A percentile compares a stretch with the other conserved stretches of the same genome.
Evolutionary conservation across 1,284 basidiomycete species (phyloP).

Genomic region (Leccinum proximum): DNA sequence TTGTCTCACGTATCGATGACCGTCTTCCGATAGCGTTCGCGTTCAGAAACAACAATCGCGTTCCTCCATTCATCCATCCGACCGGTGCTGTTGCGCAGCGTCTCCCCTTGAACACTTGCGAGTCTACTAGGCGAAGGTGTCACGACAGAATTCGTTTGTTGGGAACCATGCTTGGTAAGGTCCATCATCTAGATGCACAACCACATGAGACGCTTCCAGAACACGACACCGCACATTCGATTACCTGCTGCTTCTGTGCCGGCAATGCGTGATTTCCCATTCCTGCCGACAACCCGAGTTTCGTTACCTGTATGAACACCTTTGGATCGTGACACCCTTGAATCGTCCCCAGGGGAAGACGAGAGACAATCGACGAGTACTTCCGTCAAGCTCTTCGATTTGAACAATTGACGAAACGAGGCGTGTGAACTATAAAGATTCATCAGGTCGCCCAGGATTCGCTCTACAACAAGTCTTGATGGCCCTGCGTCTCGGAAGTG

Average conservation of each 20-base stretch:
- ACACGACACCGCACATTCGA: constrained; percentile 3
- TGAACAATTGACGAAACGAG: constrained; percentile 69
- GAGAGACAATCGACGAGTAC: constrained; percentile 63
- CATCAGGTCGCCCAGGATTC: constrained; percentile 62
- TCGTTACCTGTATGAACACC: constrained; percentile 63
- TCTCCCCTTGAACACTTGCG: constrained; percentile 40
- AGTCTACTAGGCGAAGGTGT: constrained; percentile 17
- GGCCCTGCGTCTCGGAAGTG: constrained; percentile 19
- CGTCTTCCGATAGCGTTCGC: constrained; percentile 66
- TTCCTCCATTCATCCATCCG: constrained; percentile 70
- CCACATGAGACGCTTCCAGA: constrained; percentile 4
- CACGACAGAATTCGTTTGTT: not conserved
- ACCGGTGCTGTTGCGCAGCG: constrained; percentile 55
- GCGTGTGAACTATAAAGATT: constrained; percentile 55
- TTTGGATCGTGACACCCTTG: constrained; percentile 14
- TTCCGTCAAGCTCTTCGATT: constrained; percentile 62
- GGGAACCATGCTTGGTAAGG: constrained; percentile 16
- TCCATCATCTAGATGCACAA: constrained; percentile 21
- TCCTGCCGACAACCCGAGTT: constrained; percentile 63
- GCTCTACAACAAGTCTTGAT: constrained; percentile 16
- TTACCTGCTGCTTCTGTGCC: constrained; percentile 65
- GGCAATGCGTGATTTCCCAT: constrained; percentile 56
- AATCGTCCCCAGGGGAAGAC: constrained; percentile 41
- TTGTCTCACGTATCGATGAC: constrained; percentile 59
- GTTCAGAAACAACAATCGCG: constrained; percentile 61